Percentiles rank a stretch among this genome's conserved stretches.
Evolutionary conservation across 2,329 filamentous ascomycete genomes (phyloP).

Genomic region (Ophidiomyces ophidiicola): DNA sequence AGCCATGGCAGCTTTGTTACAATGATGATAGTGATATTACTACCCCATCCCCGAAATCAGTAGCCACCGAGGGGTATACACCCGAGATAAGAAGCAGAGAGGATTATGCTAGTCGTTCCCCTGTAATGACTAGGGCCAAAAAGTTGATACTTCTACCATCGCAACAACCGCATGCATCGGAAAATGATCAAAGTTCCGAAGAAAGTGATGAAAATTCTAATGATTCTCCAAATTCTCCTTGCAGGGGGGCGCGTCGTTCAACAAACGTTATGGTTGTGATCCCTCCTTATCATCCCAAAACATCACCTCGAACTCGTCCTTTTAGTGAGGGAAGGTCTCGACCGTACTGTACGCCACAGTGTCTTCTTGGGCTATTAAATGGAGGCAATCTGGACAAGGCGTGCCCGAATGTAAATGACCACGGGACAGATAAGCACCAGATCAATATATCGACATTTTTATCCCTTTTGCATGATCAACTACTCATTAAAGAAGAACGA

Average conservation of each 20-base stretch:
- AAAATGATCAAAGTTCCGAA: too few species aligned
- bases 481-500: too few species aligned
- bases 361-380: slow-evolving; percentile 7
- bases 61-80: slow-evolving; percentile 10
- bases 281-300: slow-evolving; percentile 8
- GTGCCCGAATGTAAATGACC: slow-evolving; percentile 9
- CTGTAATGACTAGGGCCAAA: slow-evolving; percentile 11
- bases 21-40: slow-evolving; percentile 14
- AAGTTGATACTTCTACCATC: not conserved
- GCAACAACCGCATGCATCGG: not conserved
- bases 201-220: slow-evolving; percentile 4
- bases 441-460: too few species aligned
- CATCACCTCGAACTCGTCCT: too few species aligned
- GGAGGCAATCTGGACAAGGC: slow-evolving; percentile 1
- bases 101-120: slow-evolving; percentile 4
- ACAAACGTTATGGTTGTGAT: slow-evolving; percentile 12
- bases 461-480: too few species aligned
- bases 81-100: not conserved
- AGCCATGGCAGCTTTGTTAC: slow-evolving; percentile 20
- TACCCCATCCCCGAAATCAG: not conserved
- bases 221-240: slow-evolving; percentile 9
- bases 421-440: too few species aligned
- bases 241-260: slow-evolving; percentile 10
- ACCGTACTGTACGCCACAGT: slow-evolving; percentile 11
- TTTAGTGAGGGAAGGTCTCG: too few species aligned